phyloP scores from a whole-genome alignment of 2,329 filamentous ascomycete species.

The Neoscytalidium dimidiatum region DNA sequence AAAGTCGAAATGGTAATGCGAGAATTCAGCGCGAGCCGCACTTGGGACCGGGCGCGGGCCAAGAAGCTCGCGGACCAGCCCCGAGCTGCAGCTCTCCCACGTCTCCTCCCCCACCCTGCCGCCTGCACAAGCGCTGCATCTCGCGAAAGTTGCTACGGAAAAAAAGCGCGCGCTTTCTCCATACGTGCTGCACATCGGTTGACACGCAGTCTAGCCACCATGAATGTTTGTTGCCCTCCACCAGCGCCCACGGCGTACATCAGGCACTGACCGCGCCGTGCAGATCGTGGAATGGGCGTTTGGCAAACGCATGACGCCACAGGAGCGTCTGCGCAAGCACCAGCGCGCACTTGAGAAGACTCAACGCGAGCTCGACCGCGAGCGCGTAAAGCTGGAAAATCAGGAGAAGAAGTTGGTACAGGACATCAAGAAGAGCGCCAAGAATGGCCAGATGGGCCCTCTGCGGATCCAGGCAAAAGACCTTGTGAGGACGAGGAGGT shows the following conservation, averaged over 20 bases:
- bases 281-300: conserved; percentile 99
- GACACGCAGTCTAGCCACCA: conserved; percentile 34
- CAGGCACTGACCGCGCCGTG: conserved; percentile 26
- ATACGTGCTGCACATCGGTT: neutral
- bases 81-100: conserved; percentile 17
- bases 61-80: neutral
- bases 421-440: conserved; percentile 97
- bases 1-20: neutral
- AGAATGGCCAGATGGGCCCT: conserved; percentile 97
- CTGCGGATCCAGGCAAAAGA: conserved; percentile 99
- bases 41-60: neutral
- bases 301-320: conserved; percentile 97
- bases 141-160: neutral
- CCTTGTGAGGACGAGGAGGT: conserved; percentile 85
- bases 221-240: conserved; percentile 58
- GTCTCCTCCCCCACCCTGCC: conserved; percentile 13
- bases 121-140: conserved; percentile 15
- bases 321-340: conserved; percentile 87
- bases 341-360: conserved; percentile 97
- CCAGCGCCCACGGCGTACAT: neutral
- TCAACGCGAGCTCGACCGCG: conserved; percentile 91
- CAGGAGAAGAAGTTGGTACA: conserved; percentile 96
- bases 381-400: conserved; percentile 93
- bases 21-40: neutral
- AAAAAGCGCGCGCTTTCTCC: neutral